Evolutionary conservation across 106 monocot genomes (phyloP).

Genomic region (Amphibolis antarctica): DNA sequence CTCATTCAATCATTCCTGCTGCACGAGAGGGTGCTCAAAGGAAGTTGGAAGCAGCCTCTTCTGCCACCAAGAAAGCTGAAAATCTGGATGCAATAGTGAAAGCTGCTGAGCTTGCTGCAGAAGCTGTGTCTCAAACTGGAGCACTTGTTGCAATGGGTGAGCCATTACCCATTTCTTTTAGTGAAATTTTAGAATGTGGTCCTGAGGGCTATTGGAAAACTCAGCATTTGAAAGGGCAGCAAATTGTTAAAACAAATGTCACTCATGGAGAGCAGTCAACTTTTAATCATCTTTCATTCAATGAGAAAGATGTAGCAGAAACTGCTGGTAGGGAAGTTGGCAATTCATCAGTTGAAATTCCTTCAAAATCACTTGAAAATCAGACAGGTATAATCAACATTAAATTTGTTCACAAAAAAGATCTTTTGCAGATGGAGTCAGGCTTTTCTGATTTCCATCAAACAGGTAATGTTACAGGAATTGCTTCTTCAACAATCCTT

Average conservation of each 20-base stretch:
- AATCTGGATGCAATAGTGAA: constrained; percentile 85
- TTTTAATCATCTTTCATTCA: constrained; percentile 8
- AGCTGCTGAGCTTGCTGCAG: constrained; percentile 94
- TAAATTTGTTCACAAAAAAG: not conserved
- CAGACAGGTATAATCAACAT: constrained; percentile 19
- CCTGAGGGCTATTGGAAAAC: constrained; percentile 61
- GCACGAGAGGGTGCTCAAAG: constrained; percentile 55
- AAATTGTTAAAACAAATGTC: constrained; percentile 9
- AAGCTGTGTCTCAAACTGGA: constrained; percentile 82
- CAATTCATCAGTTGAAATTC: constrained; percentile 7
- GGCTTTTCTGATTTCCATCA: not conserved
- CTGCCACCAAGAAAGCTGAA: constrained; percentile 74
- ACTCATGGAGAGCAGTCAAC: constrained; percentile 1
- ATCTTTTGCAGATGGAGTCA: not conserved
- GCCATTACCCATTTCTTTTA: constrained; percentile 63
- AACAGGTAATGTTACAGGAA: constrained; percentile 8
- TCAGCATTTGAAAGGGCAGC: constrained; percentile 9
- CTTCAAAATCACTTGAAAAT: constrained; percentile 10
- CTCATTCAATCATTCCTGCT: constrained; percentile 46
- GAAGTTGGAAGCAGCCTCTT: constrained; percentile 71
- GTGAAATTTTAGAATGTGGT: constrained; percentile 60
- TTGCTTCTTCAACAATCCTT: constrained; percentile 10
- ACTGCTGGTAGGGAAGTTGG: constrained; percentile 11
- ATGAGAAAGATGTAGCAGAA: constrained; percentile 12
- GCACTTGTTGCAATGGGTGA: constrained; percentile 77